Percentiles rank a stretch among this genome's conserved stretches.
Conservation (phyloP, 2,329 filamentous ascomycete species). For the Xylariaceae sp. region DNA sequence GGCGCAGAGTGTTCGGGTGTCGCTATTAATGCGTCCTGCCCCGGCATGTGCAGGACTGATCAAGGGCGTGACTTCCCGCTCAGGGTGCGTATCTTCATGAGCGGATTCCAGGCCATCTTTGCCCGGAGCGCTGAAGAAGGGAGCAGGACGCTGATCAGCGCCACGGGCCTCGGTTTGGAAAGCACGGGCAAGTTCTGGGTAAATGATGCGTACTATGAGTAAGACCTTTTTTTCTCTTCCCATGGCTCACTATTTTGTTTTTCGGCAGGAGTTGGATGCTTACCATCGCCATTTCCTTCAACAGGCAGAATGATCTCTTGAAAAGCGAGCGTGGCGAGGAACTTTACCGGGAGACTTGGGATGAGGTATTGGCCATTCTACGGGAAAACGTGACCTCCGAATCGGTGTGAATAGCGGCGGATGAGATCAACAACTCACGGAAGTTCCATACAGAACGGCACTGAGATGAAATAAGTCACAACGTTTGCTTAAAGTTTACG, state of each 20-base stretch:
- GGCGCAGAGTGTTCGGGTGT: neutral
- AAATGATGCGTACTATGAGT: constrained; percentile 2
- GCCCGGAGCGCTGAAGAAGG: constrained; percentile 6
- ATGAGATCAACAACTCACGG: neutral
- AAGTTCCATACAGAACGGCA: neutral
- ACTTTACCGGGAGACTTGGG: neutral
- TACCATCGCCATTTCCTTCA: too few relatives aligned
- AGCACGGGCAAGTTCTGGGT: constrained; percentile 6
- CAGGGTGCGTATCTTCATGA: neutral
- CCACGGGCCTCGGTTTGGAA: constrained; percentile 4
- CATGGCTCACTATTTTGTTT: neutral
- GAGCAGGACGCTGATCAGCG: constrained; percentile 4
- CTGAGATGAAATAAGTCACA: neutral
- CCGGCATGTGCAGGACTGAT: neutral
- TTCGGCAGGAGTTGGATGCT: neutral
- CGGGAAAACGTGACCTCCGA: neutral
- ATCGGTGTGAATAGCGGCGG: neutral
- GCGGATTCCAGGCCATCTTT: neutral
- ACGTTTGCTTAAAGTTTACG: neutral
- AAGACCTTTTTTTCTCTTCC: neutral
- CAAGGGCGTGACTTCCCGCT: neutral
- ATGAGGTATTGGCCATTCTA: neutral
- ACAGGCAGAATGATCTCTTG: neutral
- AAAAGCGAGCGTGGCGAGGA: neutral
- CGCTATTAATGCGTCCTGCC: neutral